A percentile compares a stretch with the other conserved stretches of the same genome.
phyloP scores from a whole-genome alignment of 208 protist species.

The Crithidia thermophila region DNA sequence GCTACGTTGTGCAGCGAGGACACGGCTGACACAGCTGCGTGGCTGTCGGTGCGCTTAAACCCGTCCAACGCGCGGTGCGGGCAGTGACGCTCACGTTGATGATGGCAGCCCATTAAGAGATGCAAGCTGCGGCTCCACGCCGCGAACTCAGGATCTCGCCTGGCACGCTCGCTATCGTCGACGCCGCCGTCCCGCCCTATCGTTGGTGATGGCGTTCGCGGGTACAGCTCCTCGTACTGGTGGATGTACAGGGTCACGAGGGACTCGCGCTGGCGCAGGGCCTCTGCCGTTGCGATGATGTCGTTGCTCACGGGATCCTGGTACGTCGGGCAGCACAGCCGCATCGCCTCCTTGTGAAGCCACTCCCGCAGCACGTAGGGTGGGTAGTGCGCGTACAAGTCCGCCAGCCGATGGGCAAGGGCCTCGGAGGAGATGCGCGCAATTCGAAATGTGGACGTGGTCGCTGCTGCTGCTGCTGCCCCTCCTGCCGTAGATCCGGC shows the following conservation, averaged over 20 bases:
- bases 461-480: too few species aligned
- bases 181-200: too few species aligned
- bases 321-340: slow-evolving; percentile 26
- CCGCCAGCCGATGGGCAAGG: slow-evolving; percentile 13
- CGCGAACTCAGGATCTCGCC: not conserved
- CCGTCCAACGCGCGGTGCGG: slow-evolving; percentile 27
- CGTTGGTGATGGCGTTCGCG: not conserved
- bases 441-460: not conserved
- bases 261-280: slow-evolving; percentile 26
- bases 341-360: slow-evolving; percentile 25
- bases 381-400: slow-evolving; percentile 13
- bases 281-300: slow-evolving; percentile 29
- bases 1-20: not conserved
- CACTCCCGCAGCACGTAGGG: slow-evolving; percentile 31
- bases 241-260: slow-evolving; percentile 11
- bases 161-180: too few species aligned
- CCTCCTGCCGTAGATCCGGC: too few species aligned
- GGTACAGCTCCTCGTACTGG: slow-evolving; percentile 1
- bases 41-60: not conserved
- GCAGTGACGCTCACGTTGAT: slow-evolving; percentile 38
- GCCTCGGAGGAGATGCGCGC: slow-evolving; percentile 5
- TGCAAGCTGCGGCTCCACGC: slow-evolving; percentile 18
- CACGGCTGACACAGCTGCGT: not conserved
- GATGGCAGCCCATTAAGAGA: slow-evolving; percentile 30
- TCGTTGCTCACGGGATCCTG: slow-evolving; percentile 42